These are phyloP conservation scores for Limonomyces culmigenus DNA, from an alignment of 1,284 basidiomycete species.

Conservation along the genomic window DNA sequence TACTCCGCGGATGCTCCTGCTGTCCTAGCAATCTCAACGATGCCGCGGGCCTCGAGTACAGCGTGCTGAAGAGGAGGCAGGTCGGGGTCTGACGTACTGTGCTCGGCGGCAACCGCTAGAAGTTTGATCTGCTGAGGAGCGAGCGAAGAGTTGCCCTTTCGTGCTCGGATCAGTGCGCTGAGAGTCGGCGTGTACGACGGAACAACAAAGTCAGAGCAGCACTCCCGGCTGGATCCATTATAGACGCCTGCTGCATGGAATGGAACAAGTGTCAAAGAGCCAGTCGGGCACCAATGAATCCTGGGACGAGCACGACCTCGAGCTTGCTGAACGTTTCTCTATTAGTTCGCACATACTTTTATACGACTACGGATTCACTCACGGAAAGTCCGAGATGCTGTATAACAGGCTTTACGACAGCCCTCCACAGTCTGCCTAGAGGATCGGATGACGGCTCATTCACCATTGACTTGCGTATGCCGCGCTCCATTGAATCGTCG, in stretches of 20 bases:
- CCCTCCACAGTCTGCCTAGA: not conserved
- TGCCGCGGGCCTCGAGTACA: not conserved
- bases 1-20: not conserved
- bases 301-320: not conserved
- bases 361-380: not conserved
- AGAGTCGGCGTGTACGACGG: constrained; percentile 1
- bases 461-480: not conserved
- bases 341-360: not conserved
- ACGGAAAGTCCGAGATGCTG: not conserved
- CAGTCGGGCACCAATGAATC: constrained; percentile 1
- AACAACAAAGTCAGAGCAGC: not conserved
- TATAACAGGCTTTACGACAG: not conserved
- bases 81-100: not conserved
- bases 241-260: constrained; percentile 1
- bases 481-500: too few species aligned
- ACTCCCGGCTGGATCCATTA: not conserved
- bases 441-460: not conserved
- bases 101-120: not conserved
- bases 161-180: not conserved
- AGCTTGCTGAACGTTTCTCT: not conserved
- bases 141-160: not conserved
- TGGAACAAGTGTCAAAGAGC: not conserved
- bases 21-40: not conserved
- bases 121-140: not conserved
- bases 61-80: not conserved